Evolutionary conservation across 2,329 filamentous ascomycete species (phyloP), one percentile per base, ranked within the genome.

Genomic region (Cadophora luteo-olivacea): DNA sequence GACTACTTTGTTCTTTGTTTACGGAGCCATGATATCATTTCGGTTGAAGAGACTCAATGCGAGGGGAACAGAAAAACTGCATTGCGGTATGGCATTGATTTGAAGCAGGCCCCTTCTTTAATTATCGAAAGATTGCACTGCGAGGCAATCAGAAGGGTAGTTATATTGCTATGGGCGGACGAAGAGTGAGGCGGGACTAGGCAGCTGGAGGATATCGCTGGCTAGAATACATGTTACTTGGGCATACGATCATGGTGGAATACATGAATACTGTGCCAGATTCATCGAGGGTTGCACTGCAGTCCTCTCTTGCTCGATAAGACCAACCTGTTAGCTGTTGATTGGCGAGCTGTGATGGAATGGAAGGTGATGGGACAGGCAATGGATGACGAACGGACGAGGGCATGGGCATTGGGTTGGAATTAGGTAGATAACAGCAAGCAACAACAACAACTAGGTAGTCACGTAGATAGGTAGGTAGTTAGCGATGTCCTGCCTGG

Each of bases 1-100:
- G 16, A 52, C 32, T 51, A n/a, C 32, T 25, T 61, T 36, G 36
- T 45, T 29, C 52, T 57, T 16, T 52, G 11, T 33, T 66, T 68
- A 72, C 68, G 68, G 69, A 66, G 58, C 51, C 64, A 73, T 65
- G 54, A 66, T 57, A 66, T 61, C 49, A 52, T 64, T 66, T 32
- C 49, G 65, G 24, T 66, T 61, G 48, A 49, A 51, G 14, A n/a
- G 12, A 33, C 19, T 62, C 51, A 29, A 11, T 16, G 63, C 24
- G 54, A 60, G 19, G 55, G 36, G 48, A 64, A 51, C 55, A 65
- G 57, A 49, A 63, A 55, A 61, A 51, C 25, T 62, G 60, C 66
- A 64, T 64, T 68, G 64, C 58, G 52, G 38, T 63, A 38, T 62
- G 61, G 60, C 58, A 68, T 65, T 66, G 25, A 62, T 54, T 55